phyloP scores from a whole-genome alignment of 148 eudicot species.

The Rhododendron molle region DNA sequence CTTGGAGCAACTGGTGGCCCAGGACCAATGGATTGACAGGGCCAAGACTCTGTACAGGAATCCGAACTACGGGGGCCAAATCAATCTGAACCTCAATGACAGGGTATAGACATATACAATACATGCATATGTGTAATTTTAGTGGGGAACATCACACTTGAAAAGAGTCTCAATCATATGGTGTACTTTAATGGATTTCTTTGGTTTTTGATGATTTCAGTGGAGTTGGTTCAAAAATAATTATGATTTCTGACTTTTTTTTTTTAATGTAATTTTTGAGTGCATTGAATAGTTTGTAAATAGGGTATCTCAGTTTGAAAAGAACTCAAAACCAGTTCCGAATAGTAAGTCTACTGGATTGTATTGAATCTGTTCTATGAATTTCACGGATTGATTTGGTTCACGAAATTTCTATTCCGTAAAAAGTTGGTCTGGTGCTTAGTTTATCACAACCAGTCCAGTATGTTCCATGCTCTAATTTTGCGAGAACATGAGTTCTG shows the following conservation, averaged over 20 bases:
- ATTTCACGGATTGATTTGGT: background rate
- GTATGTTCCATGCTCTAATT: background rate
- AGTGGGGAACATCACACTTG: background rate
- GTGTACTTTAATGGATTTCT: background rate
- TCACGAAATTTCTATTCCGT: background rate
- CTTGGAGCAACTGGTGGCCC: too few relatives aligned
- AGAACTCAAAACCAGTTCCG: background rate
- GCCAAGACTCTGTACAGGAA: too few relatives aligned
- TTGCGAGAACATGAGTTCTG: background rate
- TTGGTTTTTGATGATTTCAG: background rate
- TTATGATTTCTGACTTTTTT: background rate
- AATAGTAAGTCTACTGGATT: background rate
- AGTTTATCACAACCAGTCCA: background rate
- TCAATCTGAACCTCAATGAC: background rate
- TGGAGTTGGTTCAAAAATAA: background rate
- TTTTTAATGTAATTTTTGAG: background rate
- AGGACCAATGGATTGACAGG: too few relatives aligned
- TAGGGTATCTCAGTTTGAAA: background rate
- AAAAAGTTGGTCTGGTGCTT: background rate
- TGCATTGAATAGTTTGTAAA: background rate
- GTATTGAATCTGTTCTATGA: background rate
- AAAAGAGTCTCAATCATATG: background rate
- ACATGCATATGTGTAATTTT: background rate
- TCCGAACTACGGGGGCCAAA: too few relatives aligned
- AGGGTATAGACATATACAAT: background rate